A percentile compares a stretch with the other conserved stretches of the same genome.
Evolutionary conservation across 164 flowering plant genomes (phyloP).

Genomic region (Sextonia rubra): DNA sequence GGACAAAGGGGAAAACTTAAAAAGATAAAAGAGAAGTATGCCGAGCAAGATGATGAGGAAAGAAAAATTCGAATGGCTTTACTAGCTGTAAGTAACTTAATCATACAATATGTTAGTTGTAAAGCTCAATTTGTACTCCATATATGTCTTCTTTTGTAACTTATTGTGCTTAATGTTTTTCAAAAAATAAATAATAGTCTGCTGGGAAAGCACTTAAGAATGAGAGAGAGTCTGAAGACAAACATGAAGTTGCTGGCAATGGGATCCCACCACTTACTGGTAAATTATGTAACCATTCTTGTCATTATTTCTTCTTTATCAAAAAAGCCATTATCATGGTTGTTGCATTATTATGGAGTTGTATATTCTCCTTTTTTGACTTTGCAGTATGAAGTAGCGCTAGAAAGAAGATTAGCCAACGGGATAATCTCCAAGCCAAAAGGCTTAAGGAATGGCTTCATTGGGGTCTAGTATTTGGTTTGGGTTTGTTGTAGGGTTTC

Average conservation of each 20-base stretch:
- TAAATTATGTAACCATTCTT: slow-evolving; percentile 18
- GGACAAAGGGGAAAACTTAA: slow-evolving; percentile 88
- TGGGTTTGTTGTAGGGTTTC: too few species aligned
- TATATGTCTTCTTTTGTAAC: not conserved
- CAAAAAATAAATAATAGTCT: slow-evolving; percentile 43
- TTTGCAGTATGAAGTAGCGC: too few species aligned
- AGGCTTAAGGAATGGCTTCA: too few species aligned
- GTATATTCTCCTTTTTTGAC: not conserved
- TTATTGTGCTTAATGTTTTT: slow-evolving; percentile 4
- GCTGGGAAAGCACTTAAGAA: slow-evolving; percentile 55
- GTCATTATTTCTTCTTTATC: too few species aligned
- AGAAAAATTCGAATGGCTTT: slow-evolving; percentile 82
- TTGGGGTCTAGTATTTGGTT: too few species aligned
- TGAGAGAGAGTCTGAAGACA: slow-evolving; percentile 31
- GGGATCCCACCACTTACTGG: slow-evolving; percentile 36
- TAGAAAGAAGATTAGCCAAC: too few species aligned
- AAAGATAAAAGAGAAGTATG: slow-evolving; percentile 93
- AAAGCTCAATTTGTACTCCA: not conserved
- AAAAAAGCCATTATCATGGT: not conserved
- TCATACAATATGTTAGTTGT: not conserved
- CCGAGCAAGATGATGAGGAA: slow-evolving; percentile 95
- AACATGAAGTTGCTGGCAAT: slow-evolving; percentile 14
- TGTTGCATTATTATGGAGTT: too few species aligned
- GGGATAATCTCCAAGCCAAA: too few species aligned
- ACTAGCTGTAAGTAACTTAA: slow-evolving; percentile 64